Evolutionary conservation across 2,329 filamentous ascomycete genomes (phyloP).

Genomic region (Zasmidium cellare): DNA sequence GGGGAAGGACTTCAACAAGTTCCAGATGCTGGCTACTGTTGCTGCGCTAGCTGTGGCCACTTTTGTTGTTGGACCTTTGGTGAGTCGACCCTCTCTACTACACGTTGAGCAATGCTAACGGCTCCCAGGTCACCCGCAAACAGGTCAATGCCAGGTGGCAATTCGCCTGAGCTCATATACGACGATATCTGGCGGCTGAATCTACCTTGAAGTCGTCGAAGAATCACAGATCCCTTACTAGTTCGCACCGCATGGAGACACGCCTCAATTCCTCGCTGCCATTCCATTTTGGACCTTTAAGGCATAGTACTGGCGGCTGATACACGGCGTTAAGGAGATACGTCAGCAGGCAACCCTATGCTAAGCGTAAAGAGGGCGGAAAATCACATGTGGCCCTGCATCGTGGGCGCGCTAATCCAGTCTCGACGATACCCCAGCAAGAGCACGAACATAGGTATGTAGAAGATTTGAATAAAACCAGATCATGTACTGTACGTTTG

Average conservation of each 20-base stretch:
- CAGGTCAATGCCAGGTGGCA: conserved; percentile 68
- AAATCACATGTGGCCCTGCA: not conserved
- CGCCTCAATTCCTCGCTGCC: too few species aligned
- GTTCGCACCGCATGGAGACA: too few species aligned
- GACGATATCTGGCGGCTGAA: too few species aligned
- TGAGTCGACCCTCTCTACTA: conserved; percentile 53
- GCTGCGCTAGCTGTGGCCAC: conserved; percentile 77
- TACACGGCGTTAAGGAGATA: not conserved
- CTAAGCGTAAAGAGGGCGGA: not conserved
- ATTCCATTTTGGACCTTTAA: conserved; percentile 4
- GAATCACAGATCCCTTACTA: too few species aligned
- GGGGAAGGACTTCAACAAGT: conserved; percentile 90
- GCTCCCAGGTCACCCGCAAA: conserved; percentile 55
- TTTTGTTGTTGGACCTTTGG: conserved; percentile 77
- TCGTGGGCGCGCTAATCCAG: not conserved
- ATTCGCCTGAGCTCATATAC: conserved; percentile 31
- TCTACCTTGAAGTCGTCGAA: too few species aligned
- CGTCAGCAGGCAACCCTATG: not conserved
- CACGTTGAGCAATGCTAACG: conserved; percentile 23
- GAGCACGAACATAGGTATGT: not conserved
- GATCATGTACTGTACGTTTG: too few species aligned
- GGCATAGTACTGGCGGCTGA: not conserved
- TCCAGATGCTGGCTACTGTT: conserved; percentile 81
- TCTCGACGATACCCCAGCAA: not conserved
- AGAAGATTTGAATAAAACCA: too few species aligned